Base-by-base conservation (phyloP, 208 protist species). In the Vickermania ingenoplastis region DNA sequence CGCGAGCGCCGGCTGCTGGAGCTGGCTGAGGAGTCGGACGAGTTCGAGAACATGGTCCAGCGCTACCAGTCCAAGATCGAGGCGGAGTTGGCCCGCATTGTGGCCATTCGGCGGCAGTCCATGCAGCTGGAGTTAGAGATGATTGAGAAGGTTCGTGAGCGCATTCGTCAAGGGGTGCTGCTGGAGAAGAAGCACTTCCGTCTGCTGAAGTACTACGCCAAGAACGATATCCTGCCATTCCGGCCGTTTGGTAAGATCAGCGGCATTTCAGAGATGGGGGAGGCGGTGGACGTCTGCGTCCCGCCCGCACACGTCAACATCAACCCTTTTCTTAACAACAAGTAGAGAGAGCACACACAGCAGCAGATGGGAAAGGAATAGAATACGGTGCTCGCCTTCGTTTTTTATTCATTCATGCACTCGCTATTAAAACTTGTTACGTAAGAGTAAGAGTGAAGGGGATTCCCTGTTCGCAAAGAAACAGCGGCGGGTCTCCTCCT, bases 191-290 rank as follows among this genome's bases (percentile, higher is more conserved):
- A 53, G 29, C 63, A 67, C 36, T 94, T 91, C 55, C 83, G 83
- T 0, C 54, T 89, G 28, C 71, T 94, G 26, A 94, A 94, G 69
- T 94, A 91, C 67, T 94, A 94, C 61, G 67, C 87, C 28, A 83
- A 81, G 53, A 94, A 94, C 60, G 83, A 91, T 63, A 61, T 89
- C 24, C 69, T 74, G 56, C 59, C 62, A 23, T 94, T 94, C 55
- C 76, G 87, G 2, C 87, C 87, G 11, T 90, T 82, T 70, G 82
- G 73, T 45, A 94, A 94, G 69, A 78, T 94, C 25, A 91, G 87
- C 53, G 87, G 87, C 36, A 90, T 94, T 50, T 90, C 83, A 0
- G 87, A 94, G 58, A 86, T 79, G 73, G 83, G 83, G 7, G 87
- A 94, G 61, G 60, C 54, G 21, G 83, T 78, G 17, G 83, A 94